Conservation (phyloP, 108 stramenopile genomes). For the Poteriospumella lacustris region DNA sequence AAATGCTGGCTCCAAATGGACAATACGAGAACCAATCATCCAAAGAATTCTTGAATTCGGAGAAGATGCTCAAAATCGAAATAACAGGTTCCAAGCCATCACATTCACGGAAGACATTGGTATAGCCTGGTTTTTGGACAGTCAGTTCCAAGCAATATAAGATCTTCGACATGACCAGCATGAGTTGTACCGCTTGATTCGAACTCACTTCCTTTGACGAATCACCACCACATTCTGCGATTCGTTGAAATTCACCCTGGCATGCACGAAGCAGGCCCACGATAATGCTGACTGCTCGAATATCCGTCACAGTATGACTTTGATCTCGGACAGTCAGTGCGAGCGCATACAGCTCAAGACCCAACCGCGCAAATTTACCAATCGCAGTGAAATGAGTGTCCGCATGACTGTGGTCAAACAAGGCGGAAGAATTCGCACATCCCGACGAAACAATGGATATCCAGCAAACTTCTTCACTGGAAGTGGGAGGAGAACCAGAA, state of each 20-base stretch:
- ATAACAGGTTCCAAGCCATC: not conserved
- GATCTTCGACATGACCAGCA: not conserved
- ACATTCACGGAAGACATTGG: conserved; percentile 1
- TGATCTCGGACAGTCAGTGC: not conserved
- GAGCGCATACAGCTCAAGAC: conserved; percentile 1
- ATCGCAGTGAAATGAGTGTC: not conserved
- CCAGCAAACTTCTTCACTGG: not conserved
- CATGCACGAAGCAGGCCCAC: no score
- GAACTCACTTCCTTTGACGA: not conserved
- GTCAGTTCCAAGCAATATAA: conserved; percentile 23
- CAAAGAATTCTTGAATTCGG: not conserved
- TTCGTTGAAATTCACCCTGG: no score
- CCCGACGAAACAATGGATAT: not conserved
- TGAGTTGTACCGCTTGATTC: not conserved
- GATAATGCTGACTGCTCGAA: no score
- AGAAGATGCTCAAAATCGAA: not conserved
- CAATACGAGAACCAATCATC: not conserved
- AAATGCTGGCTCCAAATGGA: not conserved
- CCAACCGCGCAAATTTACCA: not conserved
- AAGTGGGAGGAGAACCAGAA: not conserved
- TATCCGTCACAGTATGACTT: not conserved
- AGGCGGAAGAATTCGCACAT: not conserved
- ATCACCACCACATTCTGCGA: not conserved
- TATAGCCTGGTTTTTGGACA: not conserved
- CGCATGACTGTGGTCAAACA: not conserved